Evolutionary conservation across 2,329 filamentous ascomycete species (phyloP).

Genomic region (Dactylellina leptospora): DNA sequence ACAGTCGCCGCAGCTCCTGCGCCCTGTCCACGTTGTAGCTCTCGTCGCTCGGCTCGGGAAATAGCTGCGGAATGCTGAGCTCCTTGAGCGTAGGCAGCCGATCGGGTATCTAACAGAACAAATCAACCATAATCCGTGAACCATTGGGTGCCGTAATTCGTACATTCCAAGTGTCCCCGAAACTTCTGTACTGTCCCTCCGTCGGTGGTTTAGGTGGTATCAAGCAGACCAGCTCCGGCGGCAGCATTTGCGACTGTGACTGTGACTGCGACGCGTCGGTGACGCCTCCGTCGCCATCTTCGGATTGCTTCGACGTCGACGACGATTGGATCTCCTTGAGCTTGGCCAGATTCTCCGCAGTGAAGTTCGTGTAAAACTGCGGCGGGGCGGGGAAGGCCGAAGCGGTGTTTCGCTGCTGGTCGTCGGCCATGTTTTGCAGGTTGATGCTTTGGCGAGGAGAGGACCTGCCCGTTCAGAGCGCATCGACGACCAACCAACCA

Average conservation of each 20-base stretch:
- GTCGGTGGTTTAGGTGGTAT: conserved; percentile 80
- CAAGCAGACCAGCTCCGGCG: conserved; percentile 77
- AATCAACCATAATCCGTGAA: neutral
- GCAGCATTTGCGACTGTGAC: conserved; percentile 68
- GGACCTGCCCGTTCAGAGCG: neutral
- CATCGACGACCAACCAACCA: neutral
- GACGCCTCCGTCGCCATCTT: conserved; percentile 9
- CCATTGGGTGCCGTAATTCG: conserved; percentile 50
- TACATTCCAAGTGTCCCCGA: conserved; percentile 73
- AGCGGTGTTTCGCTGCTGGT: conserved; percentile 60
- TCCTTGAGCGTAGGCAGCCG: conserved; percentile 74
- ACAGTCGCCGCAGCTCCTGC: conserved; percentile 76
- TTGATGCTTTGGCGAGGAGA: no score
- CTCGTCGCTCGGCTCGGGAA: conserved; percentile 64
- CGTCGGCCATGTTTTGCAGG: conserved; percentile 34
- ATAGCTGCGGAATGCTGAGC: conserved; percentile 76
- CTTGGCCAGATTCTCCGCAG: conserved; percentile 73
- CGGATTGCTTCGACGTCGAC: conserved; percentile 54
- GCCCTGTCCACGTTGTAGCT: conserved; percentile 70
- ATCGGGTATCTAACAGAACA: conserved; percentile 64
- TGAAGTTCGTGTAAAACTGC: conserved; percentile 89
- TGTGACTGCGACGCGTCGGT: conserved; percentile 58
- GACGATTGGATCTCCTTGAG: conserved; percentile 65
- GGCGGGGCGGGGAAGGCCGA: conserved; percentile 86
- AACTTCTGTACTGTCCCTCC: conserved; percentile 76